Evolutionary conservation across 441 rosid species (phyloP).

Genomic region (Populus tomentosa): DNA sequence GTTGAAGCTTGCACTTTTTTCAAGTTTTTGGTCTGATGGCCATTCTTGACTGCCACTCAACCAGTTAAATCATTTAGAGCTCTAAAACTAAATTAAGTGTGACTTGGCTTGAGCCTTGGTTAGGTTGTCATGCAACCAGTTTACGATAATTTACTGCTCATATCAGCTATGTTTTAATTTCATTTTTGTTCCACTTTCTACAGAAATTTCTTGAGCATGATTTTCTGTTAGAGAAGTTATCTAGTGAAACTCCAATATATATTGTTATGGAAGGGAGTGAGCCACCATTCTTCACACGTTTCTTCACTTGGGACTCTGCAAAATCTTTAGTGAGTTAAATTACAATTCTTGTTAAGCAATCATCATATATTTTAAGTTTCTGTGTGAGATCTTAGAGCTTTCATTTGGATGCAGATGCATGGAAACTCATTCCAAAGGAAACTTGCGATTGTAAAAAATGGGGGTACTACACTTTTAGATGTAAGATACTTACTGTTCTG

Average conservation of each 20-base stretch:
- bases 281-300: conserved; percentile 90
- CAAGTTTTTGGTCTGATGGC: neutral
- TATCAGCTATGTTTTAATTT: neutral
- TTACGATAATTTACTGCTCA: neutral
- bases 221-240: conserved; percentile 69
- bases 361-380: neutral
- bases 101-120: neutral
- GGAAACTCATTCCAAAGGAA: conserved; percentile 85
- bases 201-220: conserved; percentile 87
- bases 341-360: neutral
- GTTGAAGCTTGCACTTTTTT: neutral
- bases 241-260: conserved; percentile 65
- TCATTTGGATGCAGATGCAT: conserved; percentile 54
- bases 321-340: conserved; percentile 43
- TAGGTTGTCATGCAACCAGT: neutral
- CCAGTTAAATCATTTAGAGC: neutral
- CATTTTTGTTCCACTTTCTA: neutral
- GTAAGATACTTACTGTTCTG: conserved; percentile 35
- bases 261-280: conserved; percentile 86
- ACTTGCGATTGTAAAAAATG: conserved; percentile 68
- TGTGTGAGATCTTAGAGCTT: neutral
- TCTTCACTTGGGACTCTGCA: conserved; percentile 89
- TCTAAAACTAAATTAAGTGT: neutral
- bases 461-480: conserved; percentile 62
- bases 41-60: neutral